Base-by-base conservation (phyloP, 2,329 filamentous ascomycete species). In the Aspergillus intermedius region DNA sequence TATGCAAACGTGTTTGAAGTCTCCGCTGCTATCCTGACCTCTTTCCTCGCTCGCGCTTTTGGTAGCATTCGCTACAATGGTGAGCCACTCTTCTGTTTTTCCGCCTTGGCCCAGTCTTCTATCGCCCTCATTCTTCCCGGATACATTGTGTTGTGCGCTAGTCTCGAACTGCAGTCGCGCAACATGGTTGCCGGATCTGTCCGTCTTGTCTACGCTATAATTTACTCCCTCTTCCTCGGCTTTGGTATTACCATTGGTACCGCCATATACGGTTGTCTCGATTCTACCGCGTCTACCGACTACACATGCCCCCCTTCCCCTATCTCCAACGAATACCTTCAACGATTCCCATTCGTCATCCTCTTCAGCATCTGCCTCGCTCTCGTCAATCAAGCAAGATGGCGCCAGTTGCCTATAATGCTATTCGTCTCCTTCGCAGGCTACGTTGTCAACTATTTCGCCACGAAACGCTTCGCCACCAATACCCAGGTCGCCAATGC, bases 321-420 rank as follows among this genome's bases (percentile, higher is more conserved):
- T 44, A 69, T 71, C 9, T 71, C 76, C 7, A 74, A 78, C 48
- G 61, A 65, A 41, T 70, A 69, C 37, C 53, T 63, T 13, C 80
- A 76, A 55, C 79, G 78, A 53, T 90, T 91, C 69, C 72, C 84
- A 34, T 91, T 90, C 60, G 89, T 91, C 0, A 80, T 87, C 0
- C 69, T 79, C 5, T 94, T 93, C 64, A 84, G 88, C 15, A 63
- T 90, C 44, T 88, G 84, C 62, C 77, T 91, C 44, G 85, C 86
- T 52, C 77, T 91, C 58, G 84, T 91, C 66, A 91, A 91, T 67
- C 88, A 93, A 56, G 86, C 86, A 49, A 90, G 90, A 67, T 88
- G 80, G 80, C 84, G 81, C 58, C 88, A 93, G 63, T 80, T 85
- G 41, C 87, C 88, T 0, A 77, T 88, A 51, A 93, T 93, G 87